Evolutionary conservation across 163 green algal species (phyloP), one percentile per base, ranked within the genome.

Genomic region (Botryococcus braunii): DNA sequence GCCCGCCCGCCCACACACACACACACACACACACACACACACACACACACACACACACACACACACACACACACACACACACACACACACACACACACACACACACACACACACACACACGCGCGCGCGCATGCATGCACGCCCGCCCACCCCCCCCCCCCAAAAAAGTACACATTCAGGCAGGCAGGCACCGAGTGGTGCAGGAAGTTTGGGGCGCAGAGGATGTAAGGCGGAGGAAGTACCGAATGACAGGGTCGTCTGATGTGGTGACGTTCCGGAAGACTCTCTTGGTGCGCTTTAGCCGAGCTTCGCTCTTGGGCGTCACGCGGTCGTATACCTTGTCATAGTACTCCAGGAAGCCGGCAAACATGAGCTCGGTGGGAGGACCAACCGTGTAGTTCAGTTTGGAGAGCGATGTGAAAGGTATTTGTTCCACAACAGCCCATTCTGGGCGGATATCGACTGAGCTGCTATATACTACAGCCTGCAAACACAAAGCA

Each of bases 401-500:
- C 49, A 98, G 87, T 82, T 97, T 97, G 36, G 69, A 68, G 66
- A 99, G 81, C n/a, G 78, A 68, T 13, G 84, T 56, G 38, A 98
- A 87, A 25, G 85, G 76, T 49, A 99, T 93, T 80, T 96, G 86
- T 81, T 99, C 94, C 62, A 96, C 76, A 35, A 98, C 85, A 2
- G 71, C 74, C 94, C 94, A 99, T 59, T 98, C 92, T 0, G 94
- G 91, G 7, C 84, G 70, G 41, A 98, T 94, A 62, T 98, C 93
- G 62, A 97, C 84, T 21, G 77, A 89, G 73, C 74, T 81, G 68
- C 60, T 85, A 76, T 92, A 91, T 37, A 82, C 76, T 11, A 86
- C 81, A 65, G 78, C 79, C 74, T 91, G 82, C 76, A 71, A 4
- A 2, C 17, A 5, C 8, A 56, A 21, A 56, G 13, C 37, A 55